phyloP scores from a whole-genome alignment of 164 flowering plant species.

The Vitis rupestris region DNA sequence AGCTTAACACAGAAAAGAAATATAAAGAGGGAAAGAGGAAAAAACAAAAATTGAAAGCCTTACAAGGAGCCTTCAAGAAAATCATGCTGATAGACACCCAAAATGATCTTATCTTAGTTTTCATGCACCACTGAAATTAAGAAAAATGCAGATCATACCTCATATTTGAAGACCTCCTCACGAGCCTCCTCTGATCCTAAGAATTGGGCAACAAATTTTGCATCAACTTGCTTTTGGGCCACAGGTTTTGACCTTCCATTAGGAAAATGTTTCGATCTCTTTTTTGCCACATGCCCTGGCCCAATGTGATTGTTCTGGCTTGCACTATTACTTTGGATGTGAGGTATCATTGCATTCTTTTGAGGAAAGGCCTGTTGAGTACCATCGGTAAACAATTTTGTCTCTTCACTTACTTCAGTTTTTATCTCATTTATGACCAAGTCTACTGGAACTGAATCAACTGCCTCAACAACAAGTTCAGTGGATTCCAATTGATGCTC shows the following conservation, averaged over 20 bases:
- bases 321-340: slow-evolving; percentile 47
- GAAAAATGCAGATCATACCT: slow-evolving; percentile 48
- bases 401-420: slow-evolving; percentile 40
- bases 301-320: slow-evolving; percentile 47
- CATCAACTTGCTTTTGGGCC: slow-evolving; percentile 54
- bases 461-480: slow-evolving; percentile 29
- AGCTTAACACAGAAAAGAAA: no score
- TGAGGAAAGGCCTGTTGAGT: slow-evolving; percentile 37
- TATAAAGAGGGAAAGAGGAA: not conserved
- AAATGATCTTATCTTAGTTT: not conserved
- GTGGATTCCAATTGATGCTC: slow-evolving; percentile 27
- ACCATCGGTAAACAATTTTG: slow-evolving; percentile 26
- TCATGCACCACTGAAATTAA: not conserved
- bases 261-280: slow-evolving; percentile 31
- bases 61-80: no score
- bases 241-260: slow-evolving; percentile 43
- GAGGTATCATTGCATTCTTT: slow-evolving; percentile 54
- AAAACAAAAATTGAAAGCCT: not conserved
- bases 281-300: slow-evolving; percentile 39
- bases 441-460: slow-evolving; percentile 38
- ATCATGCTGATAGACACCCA: not conserved
- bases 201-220: slow-evolving; percentile 45
- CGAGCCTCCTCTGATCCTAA: slow-evolving; percentile 60
- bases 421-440: slow-evolving; percentile 26
- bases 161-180: slow-evolving; percentile 62